Evolutionary conservation across 345 rosid genomes (phyloP).

Genomic region (Psidium guajava): DNA sequence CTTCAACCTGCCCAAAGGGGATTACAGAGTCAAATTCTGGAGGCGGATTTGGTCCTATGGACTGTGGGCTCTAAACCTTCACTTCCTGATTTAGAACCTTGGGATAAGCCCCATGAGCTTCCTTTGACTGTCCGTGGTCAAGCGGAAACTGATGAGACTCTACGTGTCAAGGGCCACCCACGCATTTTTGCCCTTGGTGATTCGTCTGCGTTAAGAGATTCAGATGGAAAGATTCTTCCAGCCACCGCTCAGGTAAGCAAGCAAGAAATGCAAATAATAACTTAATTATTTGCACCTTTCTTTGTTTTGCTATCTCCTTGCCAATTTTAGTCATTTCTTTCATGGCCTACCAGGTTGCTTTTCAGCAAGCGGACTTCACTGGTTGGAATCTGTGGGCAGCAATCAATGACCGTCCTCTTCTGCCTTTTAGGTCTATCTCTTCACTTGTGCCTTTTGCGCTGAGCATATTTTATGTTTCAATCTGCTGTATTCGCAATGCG

Average conservation of each 20-base stretch:
- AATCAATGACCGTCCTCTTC: constrained; percentile 70
- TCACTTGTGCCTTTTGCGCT: background rate
- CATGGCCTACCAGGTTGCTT: constrained; percentile 58
- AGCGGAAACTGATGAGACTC: constrained; percentile 91
- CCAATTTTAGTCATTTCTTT: constrained; percentile 2
- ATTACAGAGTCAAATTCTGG: constrained; percentile 47
- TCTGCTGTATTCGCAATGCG: background rate
- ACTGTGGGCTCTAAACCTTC: constrained; percentile 82
- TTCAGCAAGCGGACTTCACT: constrained; percentile 92
- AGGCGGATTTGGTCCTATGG: constrained; percentile 84
- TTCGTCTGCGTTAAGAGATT: constrained; percentile 74
- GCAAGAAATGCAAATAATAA: background rate
- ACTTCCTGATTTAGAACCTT: constrained; percentile 53
- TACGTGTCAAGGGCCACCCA: constrained; percentile 91
- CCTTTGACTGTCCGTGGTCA: constrained; percentile 78
- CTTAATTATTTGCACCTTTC: background rate
- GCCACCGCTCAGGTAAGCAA: constrained; percentile 77
- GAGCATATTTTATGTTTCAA: background rate
- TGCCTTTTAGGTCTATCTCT: constrained; percentile 64
- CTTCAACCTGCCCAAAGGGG: constrained; percentile 81
- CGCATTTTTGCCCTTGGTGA: constrained; percentile 91
- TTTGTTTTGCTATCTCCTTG: background rate
- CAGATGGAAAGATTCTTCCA: constrained; percentile 69
- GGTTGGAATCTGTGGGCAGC: constrained; percentile 99
- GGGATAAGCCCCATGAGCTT: constrained; percentile 26